Conservation (phyloP, 2,329 filamentous ascomycete species). For the Tolypocladium sp. region DNA sequence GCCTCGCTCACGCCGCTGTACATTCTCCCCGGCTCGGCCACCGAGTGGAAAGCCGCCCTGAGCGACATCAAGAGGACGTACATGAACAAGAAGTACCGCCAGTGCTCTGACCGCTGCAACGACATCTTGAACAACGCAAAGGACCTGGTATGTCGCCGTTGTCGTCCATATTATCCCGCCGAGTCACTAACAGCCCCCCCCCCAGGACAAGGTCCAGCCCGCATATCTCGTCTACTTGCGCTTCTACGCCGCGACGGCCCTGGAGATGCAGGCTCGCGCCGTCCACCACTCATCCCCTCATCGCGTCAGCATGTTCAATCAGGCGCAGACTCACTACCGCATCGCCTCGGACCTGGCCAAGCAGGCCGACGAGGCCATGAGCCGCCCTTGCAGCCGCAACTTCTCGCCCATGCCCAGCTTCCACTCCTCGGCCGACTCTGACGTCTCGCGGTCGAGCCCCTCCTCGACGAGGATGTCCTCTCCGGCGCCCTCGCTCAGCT, state of each 20-base stretch:
- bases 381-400: slow-evolving; percentile 27
- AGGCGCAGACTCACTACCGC: slow-evolving; percentile 43
- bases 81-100: slow-evolving; percentile 38
- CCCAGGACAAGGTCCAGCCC: slow-evolving; percentile 33
- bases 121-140: slow-evolving; percentile 42
- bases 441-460: slow-evolving; percentile 32
- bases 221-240: slow-evolving; percentile 49
- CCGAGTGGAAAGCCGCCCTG: slow-evolving; percentile 43
- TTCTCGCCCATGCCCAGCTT: slow-evolving; percentile 29
- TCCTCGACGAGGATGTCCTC: slow-evolving; percentile 38
- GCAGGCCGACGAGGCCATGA: slow-evolving; percentile 32
- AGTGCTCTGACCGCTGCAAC: slow-evolving; percentile 42
- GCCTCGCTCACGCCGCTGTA: slow-evolving; percentile 10
- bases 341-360: slow-evolving; percentile 37
- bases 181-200: slow-evolving; percentile 2
- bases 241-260: slow-evolving; percentile 52
- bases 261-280: slow-evolving; percentile 45
- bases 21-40: slow-evolving; percentile 31
- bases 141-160: slow-evolving; percentile 27
- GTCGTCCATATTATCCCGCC: neutral
- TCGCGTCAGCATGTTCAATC: slow-evolving; percentile 37
- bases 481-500: slow-evolving; percentile 29
- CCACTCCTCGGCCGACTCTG: slow-evolving; percentile 37
- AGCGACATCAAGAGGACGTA: slow-evolving; percentile 46
- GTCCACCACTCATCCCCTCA: slow-evolving; percentile 35